Evolutionary conservation across 2,329 filamentous ascomycete species (phyloP), one percentile per base, ranked within the genome.

Genomic region (Gnomoniopsis smithogilvyi): DNA sequence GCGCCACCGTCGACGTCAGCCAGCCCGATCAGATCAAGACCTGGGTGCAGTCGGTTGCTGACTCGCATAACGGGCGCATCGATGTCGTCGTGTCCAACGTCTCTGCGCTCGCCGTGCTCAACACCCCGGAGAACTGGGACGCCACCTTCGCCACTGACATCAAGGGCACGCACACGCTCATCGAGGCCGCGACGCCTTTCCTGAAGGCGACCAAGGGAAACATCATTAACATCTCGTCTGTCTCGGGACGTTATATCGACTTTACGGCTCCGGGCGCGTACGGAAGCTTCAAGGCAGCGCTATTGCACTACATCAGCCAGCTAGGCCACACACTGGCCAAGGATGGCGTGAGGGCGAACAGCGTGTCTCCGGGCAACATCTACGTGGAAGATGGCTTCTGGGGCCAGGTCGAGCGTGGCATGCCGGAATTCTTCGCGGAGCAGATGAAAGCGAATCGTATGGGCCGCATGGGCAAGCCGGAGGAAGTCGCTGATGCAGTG

Each of bases 251-350:
- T 14, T 70, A 73, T 51, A 59, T 74, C 21, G 73, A 74, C 54
- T 73, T 73, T 61, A 72, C 70, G 3, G 67, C 69, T 3, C 70
- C 72, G 1, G 66, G 67, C 2, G 72, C 73, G 1, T 74, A 74
- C 60, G 72, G 72, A 3, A 61, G 71, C 8, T 65, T 73, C 62
- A 73, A 72, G 64, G 71, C 73, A 3, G 71, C 71, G 2, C 49
- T 74, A 36, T 66, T 73, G 36, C 71, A 73, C 56, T 75, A 75
- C 56, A 73, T 67, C 19, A 66, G 70, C 1, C 67, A 69, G 54
- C 64, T 75, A 14, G 72, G 71, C 17, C 69, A 70, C 46, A 67
- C 64, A 4, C 57, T 72, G 34, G 73, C 72, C 10, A 65, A 69
- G 2, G 69, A 72, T 52, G 71, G 72, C 7, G 62, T 74, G 21